Percentiles rank a stretch among this genome's conserved stretches.
Conservation (phyloP, 2,329 filamentous ascomycete genomes). For the Penicillium olsonii region DNA sequence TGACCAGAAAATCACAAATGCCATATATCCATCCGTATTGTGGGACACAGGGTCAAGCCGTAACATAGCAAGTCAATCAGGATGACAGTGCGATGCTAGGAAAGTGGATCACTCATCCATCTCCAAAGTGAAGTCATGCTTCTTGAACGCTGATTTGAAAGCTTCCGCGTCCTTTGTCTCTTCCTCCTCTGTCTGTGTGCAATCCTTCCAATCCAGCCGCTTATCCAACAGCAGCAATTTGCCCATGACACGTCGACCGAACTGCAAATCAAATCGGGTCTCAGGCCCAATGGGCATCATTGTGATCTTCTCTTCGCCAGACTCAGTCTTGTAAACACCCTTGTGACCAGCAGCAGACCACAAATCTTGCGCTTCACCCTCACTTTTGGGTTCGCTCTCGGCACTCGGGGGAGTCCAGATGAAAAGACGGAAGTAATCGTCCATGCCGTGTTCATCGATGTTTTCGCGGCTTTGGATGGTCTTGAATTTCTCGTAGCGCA, state of each 20-base stretch:
- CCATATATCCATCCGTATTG: background rate
- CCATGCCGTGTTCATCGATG: slow-evolving; percentile 41
- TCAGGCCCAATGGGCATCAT: slow-evolving; percentile 72
- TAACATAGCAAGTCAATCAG: background rate
- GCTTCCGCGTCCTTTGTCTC: slow-evolving; percentile 75
- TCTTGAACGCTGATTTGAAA: slow-evolving; percentile 80
- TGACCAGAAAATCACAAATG: background rate
- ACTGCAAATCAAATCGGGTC: slow-evolving; percentile 85
- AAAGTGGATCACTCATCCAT: slow-evolving; percentile 16
- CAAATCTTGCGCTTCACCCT: slow-evolving; percentile 8
- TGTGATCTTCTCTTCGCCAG: slow-evolving; percentile 66
- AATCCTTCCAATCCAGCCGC: slow-evolving; percentile 82
- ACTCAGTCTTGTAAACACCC: background rate
- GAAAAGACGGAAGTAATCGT: slow-evolving; percentile 77
- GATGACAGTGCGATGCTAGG: background rate
- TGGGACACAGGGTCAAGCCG: background rate
- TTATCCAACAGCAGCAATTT: slow-evolving; percentile 81
- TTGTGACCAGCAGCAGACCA: slow-evolving; percentile 8
- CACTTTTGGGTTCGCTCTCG: background rate
- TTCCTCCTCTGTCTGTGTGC: slow-evolving; percentile 72
- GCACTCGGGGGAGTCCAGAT: slow-evolving; percentile 60
- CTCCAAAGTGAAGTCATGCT: slow-evolving; percentile 77
- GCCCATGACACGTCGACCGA: slow-evolving; percentile 81
- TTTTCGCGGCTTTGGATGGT: slow-evolving; percentile 40
- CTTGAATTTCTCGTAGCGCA: slow-evolving; percentile 58